Conservation (phyloP, 2,329 filamentous ascomycete species). For the Alternaria angustiovoidea region DNA sequence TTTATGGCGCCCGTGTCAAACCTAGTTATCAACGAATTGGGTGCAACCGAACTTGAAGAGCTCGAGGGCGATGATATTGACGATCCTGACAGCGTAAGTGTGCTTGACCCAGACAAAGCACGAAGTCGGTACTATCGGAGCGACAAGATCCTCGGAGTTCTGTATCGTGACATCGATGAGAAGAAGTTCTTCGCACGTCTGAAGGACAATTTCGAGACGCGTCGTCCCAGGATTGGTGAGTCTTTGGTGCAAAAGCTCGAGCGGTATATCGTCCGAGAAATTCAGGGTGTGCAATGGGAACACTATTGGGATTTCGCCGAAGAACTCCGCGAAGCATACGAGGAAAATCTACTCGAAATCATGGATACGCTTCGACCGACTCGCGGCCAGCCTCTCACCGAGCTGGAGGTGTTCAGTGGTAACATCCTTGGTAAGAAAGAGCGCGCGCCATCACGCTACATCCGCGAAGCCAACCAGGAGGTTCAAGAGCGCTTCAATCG, state of each 20-base stretch:
- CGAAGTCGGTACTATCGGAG: conserved; percentile 69
- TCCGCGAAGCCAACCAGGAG: conserved; percentile 40
- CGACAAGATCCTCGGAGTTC: conserved; percentile 70
- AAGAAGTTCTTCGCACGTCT: conserved; percentile 62
- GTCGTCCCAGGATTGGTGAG: conserved; percentile 9
- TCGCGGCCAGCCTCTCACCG: conserved; percentile 39
- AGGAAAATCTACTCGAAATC: conserved; percentile 59
- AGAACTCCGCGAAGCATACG: conserved; percentile 59
- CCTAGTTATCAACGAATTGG: conserved; percentile 45
- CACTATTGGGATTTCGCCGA: conserved; percentile 52
- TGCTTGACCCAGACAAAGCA: conserved; percentile 54
- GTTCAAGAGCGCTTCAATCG: conserved; percentile 53
- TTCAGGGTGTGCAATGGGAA: conserved; percentile 52
- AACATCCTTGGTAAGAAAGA: conserved; percentile 63
- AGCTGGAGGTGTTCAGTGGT: conserved; percentile 62
- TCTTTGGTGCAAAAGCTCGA: conserved; percentile 48
- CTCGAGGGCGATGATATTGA: conserved; percentile 45
- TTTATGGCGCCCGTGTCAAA: conserved; percentile 62
- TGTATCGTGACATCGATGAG: conserved; percentile 80
- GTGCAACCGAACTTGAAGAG: conserved; percentile 34
- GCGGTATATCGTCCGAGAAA: conserved; percentile 50
- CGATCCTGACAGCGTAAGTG: conserved; percentile 42
- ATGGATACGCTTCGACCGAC: conserved; percentile 52
- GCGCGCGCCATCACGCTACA: conserved; percentile 43
- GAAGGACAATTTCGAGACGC: conserved; percentile 28